Percentiles rank a stretch among this genome's conserved stretches.
Conservation (phyloP, 371 early-diverging fungal species). For the Rozella allomycis region DNA sequence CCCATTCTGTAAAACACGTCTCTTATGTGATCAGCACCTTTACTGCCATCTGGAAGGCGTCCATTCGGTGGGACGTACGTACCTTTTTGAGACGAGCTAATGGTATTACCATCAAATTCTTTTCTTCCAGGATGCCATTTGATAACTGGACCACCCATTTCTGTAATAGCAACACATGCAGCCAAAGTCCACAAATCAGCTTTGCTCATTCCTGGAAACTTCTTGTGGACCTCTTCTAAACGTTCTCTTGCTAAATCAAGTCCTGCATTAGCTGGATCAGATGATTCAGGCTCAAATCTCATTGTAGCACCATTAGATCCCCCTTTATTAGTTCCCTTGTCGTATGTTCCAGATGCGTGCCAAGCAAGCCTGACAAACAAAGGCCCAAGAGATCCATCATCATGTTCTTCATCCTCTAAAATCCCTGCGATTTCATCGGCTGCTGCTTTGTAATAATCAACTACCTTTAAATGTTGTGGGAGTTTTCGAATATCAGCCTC, state of each 20-base stretch:
- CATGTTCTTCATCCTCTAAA: background rate
- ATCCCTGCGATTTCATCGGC: background rate
- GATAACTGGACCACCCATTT: constrained; percentile 9
- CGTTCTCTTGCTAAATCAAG: constrained; percentile 44
- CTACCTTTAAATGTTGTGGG: no score
- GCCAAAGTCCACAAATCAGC: constrained; percentile 85
- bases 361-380: constrained; percentile 46
- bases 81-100: background rate
- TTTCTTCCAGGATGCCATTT: constrained; percentile 1
- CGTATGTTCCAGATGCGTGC: constrained; percentile 85
- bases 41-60: constrained; percentile 2
- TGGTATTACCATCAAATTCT: background rate
- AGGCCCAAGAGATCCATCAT: constrained; percentile 1
- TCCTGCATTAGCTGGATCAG: constrained; percentile 57
- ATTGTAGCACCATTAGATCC: constrained; percentile 82
- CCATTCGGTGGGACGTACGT: constrained; percentile 1
- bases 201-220: constrained; percentile 62
- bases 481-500: no score
- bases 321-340: constrained; percentile 50
- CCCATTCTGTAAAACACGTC: constrained; percentile 16
- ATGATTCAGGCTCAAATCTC: constrained; percentile 12
- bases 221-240: constrained; percentile 29
- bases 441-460: background rate
- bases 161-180: constrained; percentile 71
- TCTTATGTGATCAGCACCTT: constrained; percentile 25